These are phyloP conservation scores for Clathrospora elynae DNA, from an alignment of 2,329 filamentous ascomycete genomes.

Conservation along the genomic window DNA sequence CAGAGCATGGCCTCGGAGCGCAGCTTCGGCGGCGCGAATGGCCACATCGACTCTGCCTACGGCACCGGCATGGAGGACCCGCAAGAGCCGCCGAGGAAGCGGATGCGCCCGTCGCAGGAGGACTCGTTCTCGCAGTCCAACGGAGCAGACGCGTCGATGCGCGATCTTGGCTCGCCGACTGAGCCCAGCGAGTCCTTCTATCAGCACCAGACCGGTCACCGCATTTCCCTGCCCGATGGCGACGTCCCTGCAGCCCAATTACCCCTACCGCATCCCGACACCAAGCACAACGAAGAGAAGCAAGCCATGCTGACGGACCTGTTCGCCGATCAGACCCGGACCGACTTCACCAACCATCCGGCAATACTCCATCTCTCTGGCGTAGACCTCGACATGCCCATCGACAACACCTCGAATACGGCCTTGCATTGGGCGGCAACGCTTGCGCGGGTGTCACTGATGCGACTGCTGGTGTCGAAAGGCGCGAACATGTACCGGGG, in stretches of 20 bases:
- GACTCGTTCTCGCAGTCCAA: constrained; percentile 49
- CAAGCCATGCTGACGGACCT: constrained; percentile 80
- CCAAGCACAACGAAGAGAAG: constrained; percentile 74
- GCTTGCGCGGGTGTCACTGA: constrained; percentile 79
- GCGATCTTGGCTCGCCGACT: constrained; percentile 67
- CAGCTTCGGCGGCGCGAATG: constrained; percentile 64
- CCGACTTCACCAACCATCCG: constrained; percentile 75
- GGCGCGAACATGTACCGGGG: constrained; percentile 88
- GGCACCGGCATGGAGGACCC: constrained; percentile 62
- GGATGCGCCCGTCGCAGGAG: constrained; percentile 59
- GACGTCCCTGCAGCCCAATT: constrained; percentile 66
- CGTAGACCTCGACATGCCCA: constrained; percentile 86
- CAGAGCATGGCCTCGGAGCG: constrained; percentile 78
- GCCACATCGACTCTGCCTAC: constrained; percentile 67
- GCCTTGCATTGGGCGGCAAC: constrained; percentile 97
- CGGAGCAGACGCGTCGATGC: constrained; percentile 64
- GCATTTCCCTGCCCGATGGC: constrained; percentile 52
- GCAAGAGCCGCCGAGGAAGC: constrained; percentile 81
- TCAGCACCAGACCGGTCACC: constrained; percentile 52
- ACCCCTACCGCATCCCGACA: constrained; percentile 65
- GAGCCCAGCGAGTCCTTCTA: constrained; percentile 79
- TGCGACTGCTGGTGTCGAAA: constrained; percentile 78
- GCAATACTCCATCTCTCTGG: constrained; percentile 76
- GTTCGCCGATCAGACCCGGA: constrained; percentile 61
- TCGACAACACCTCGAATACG: constrained; percentile 87